A percentile compares a stretch with the other conserved stretches of the same genome.
phyloP scores from a whole-genome alignment of 1,284 basidiomycete species.

The Sphagnurus paluster region DNA sequence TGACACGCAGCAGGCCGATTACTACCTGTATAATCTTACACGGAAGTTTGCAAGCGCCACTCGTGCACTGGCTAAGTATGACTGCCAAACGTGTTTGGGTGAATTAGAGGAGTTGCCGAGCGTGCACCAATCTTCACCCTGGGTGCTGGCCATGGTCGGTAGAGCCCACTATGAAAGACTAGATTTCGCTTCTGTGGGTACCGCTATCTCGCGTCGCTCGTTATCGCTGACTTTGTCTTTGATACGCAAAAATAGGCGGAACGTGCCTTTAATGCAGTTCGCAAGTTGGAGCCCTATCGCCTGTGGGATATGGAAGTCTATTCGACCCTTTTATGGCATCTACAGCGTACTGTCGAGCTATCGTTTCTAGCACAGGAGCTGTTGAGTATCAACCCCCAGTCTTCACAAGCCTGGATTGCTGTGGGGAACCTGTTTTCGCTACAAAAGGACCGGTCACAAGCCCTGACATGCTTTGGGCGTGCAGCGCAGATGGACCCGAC shows the following conservation, averaged over 20 bases:
- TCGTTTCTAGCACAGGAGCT: slow-evolving; percentile 91
- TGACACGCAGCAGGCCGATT: slow-evolving; percentile 72
- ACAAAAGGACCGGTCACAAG: slow-evolving; percentile 88
- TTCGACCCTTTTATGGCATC: slow-evolving; percentile 93
- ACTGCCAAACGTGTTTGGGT: slow-evolving; percentile 71
- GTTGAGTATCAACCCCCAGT: slow-evolving; percentile 75
- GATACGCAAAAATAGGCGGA: slow-evolving; percentile 58
- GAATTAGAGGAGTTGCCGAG: slow-evolving; percentile 78
- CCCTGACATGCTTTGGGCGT: slow-evolving; percentile 88
- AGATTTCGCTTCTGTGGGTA: slow-evolving; percentile 82
- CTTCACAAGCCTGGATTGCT: slow-evolving; percentile 92
- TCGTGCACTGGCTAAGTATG: slow-evolving; percentile 71
- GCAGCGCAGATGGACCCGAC: slow-evolving; percentile 82
- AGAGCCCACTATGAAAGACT: slow-evolving; percentile 85
- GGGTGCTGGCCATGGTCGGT: slow-evolving; percentile 80
- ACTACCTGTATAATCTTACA: slow-evolving; percentile 81
- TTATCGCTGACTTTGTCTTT: slow-evolving; percentile 28
- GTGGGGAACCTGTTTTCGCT: slow-evolving; percentile 92
- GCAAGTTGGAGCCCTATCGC: slow-evolving; percentile 82
- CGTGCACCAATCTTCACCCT: slow-evolving; percentile 72
- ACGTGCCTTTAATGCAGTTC: slow-evolving; percentile 80
- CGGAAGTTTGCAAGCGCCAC: slow-evolving; percentile 80
- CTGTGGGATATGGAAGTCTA: slow-evolving; percentile 91
- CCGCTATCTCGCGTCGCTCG: slow-evolving; percentile 11
- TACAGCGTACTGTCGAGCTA: slow-evolving; percentile 77